Conservation (phyloP, 176 grass and related monocot species). For the barley (Hordeum vulgare) region DNA sequence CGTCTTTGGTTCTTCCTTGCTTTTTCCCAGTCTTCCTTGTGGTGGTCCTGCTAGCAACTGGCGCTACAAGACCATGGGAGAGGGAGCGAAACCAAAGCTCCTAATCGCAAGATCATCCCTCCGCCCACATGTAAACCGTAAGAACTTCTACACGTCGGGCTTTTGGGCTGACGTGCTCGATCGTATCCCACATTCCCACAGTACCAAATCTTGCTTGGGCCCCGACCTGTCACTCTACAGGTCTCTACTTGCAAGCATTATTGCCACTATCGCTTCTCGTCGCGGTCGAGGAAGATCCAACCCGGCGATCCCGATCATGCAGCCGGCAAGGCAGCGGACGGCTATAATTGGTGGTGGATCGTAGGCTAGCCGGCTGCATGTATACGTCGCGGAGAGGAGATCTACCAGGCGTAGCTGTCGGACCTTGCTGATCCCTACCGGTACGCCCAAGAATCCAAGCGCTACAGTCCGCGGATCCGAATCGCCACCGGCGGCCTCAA, state of each 20-base stretch:
- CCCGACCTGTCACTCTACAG: constrained; percentile 1
- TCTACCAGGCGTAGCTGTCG: not conserved
- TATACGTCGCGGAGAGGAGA: not conserved
- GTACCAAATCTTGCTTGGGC: not conserved
- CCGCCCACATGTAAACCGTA: not conserved
- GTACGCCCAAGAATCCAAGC: not conserved
- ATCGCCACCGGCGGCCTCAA: not conserved
- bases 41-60: constrained; percentile 24
- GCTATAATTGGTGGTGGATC: not conserved
- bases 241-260: not conserved
- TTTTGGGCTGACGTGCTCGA: not conserved
- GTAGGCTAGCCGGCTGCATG: not conserved
- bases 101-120: constrained; percentile 8
- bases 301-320: not conserved
- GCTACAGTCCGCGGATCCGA: constrained; percentile 14
- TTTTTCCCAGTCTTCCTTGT: not conserved
- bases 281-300: not conserved
- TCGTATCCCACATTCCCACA: not conserved
- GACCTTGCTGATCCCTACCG: not conserved
- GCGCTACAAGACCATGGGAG: not conserved
- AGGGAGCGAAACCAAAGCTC: not conserved
- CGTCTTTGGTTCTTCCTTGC: constrained; percentile 32
- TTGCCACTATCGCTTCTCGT: not conserved
- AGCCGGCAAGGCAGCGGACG: not conserved
- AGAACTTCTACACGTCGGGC: not conserved